A percentile compares a stretch with the other conserved stretches of the same genome.
Conservation (phyloP, 495 filamentous ascomycete species). For the Daldinia grandis region DNA sequence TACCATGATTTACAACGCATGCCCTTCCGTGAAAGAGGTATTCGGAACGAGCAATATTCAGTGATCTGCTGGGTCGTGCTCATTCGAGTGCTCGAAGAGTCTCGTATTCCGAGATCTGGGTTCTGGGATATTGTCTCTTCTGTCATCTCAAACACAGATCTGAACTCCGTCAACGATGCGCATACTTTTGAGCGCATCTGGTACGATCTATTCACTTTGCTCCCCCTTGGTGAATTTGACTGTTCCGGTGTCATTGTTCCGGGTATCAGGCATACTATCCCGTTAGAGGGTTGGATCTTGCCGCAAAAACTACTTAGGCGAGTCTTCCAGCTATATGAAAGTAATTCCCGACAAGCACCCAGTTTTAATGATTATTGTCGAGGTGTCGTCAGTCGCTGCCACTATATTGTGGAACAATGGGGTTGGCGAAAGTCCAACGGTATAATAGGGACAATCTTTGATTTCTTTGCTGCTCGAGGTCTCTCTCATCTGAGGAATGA, state of each 20-base stretch:
- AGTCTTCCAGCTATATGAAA: constrained; percentile 70
- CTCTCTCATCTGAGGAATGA: constrained; percentile 81
- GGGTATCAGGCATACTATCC: constrained; percentile 61
- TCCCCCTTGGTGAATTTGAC: constrained; percentile 84
- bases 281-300: constrained; percentile 75
- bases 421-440: constrained; percentile 83
- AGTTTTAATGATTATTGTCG: constrained; percentile 85
- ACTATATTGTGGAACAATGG: constrained; percentile 81
- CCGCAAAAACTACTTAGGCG: constrained; percentile 71
- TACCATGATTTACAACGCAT: constrained; percentile 67
- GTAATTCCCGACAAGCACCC: constrained; percentile 63
- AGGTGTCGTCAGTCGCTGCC: constrained; percentile 75
- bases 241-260: constrained; percentile 65
- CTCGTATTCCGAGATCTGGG: constrained; percentile 50
- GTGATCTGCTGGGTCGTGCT: constrained; percentile 74
- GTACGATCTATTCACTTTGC: constrained; percentile 74
- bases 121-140: constrained; percentile 69
- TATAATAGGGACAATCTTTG: constrained; percentile 82
- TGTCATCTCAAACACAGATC: constrained; percentile 47
- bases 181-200: constrained; percentile 72
- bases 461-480: constrained; percentile 84
- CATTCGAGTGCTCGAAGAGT: constrained; percentile 65
- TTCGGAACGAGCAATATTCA: constrained; percentile 64
- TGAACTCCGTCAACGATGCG: constrained; percentile 54
- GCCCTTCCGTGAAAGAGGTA: constrained; percentile 68